Conservation (phyloP, 1,284 basidiomycete species). For the Hemileia vastatrix region DNA sequence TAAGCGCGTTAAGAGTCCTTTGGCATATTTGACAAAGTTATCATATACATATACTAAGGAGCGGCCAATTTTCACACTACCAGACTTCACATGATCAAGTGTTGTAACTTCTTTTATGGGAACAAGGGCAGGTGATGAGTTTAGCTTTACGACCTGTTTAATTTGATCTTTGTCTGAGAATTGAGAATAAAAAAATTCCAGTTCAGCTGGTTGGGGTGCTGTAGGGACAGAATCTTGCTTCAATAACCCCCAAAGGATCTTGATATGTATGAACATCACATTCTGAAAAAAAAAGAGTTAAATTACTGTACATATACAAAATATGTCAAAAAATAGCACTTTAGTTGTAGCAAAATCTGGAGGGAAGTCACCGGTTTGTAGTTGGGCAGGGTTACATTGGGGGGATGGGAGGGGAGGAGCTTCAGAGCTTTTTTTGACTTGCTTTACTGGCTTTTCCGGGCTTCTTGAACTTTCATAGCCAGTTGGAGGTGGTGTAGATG, state of each 20-base stretch:
- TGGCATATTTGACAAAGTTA: neutral
- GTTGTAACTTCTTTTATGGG: neutral
- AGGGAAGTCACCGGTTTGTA: conserved; percentile 2
- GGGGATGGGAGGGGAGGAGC: no score
- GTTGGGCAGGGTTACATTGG: neutral
- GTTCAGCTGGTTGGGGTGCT: neutral
- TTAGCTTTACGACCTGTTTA: neutral
- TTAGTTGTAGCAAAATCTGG: neutral
- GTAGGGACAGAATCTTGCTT: conserved; percentile 1
- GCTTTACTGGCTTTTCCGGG: no score
- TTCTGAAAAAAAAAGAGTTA: neutral
- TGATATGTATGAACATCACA: conserved; percentile 4
- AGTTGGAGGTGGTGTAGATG: no score
- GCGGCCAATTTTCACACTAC: neutral
- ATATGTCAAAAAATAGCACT: neutral
- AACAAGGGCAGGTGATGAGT: neutral
- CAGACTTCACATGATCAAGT: neutral
- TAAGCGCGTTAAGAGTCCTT: conserved; percentile 1
- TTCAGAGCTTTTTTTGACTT: no score
- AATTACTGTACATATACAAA: neutral
- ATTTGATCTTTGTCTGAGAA: neutral
- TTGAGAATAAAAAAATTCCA: neutral
- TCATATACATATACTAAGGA: neutral
- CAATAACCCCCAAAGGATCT: conserved; percentile 6
- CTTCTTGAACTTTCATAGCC: no score